Evolutionary conservation across 805 yeast species (phyloP).

Genomic region (Candida morakotiae): DNA sequence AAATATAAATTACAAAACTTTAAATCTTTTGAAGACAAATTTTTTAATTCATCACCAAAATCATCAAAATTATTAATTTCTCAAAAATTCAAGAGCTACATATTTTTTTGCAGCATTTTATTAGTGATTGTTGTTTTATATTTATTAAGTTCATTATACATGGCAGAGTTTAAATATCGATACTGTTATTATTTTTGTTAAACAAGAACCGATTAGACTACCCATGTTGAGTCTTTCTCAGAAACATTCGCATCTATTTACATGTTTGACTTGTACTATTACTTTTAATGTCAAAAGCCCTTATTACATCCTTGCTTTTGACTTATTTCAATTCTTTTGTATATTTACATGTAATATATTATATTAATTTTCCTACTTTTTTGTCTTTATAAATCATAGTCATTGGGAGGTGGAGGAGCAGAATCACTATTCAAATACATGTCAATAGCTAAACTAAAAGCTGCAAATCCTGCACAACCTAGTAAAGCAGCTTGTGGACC

Average conservation of each 20-base stretch:
- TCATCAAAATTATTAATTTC: too few species aligned
- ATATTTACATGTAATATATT: constrained; percentile 5
- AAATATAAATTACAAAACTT: constrained; percentile 1
- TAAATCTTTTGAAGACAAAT: background rate
- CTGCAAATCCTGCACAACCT: constrained; percentile 98
- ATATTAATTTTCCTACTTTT: background rate
- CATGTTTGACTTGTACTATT: too few species aligned
- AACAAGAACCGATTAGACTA: too few species aligned
- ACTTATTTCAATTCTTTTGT: constrained; percentile 1
- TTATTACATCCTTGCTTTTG: too few species aligned
- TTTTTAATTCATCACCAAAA: background rate
- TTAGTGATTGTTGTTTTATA: constrained; percentile 7
- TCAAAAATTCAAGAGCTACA: too few species aligned
- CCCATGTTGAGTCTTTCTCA: too few species aligned
- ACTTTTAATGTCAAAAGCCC: too few species aligned
- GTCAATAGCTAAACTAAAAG: constrained; percentile 87
- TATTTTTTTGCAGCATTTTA: background rate
- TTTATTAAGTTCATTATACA: constrained; percentile 16
- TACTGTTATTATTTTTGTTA: constrained; percentile 40
- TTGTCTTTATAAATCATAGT: constrained; percentile 56
- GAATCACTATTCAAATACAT: constrained; percentile 80
- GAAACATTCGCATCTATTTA: too few species aligned
- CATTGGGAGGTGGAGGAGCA: constrained; percentile 79
- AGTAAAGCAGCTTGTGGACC: constrained; percentile 90
- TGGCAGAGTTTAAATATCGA: constrained; percentile 30